Evolutionary conservation across 2,329 filamentous ascomycete genomes (phyloP), one percentile per base, ranked within the genome.

Genomic region (Aureobasidium uvarum): DNA sequence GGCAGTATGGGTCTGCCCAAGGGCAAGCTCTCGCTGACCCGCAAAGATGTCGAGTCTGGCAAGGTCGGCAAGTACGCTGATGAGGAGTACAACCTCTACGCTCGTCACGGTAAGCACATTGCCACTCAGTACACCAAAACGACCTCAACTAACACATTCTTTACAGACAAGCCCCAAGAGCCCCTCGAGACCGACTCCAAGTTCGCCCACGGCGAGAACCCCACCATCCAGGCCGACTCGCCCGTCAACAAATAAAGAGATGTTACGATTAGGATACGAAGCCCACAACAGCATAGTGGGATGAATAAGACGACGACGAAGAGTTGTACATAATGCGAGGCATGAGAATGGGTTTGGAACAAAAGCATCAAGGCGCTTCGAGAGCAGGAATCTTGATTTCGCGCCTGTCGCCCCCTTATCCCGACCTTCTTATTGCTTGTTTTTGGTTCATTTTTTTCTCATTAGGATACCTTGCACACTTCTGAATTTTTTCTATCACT

Each of bases 1-100:
- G 80, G 80, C 28, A 85, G 83, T 48, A 89, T 89, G 86, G 86
- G 86, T 54, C 76, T 87, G 70, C 81, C 79, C 64, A 85, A 82
- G 79, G 78, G 76, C 65, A 85, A 86, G 74, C 77, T 86, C 62
- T 74, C 72, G 16, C 74, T 87, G 66, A 83, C 81, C 3, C 78
- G 86, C 66, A 79, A 81, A 70, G 84, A 88, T 23, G 85, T 88
- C 7, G 84, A 87, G 77, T 79, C 72, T 56, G 86, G 86, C 2
- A 78, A 78, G 65, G 80, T 81, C 5, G 79, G 79, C 39, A 78
- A 80, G 70, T 81, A 79, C 69, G 68, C 72, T 23, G 81, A 83
- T 69, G 81, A 82, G 72, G 79, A 81, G 72, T 81, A 78, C 68
- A 73, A 76, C 55, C 73, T 82, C 46, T 83, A 82, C 71, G 80